A percentile compares a stretch with the other conserved stretches of the same genome.
Conservation (phyloP, 2,329 filamentous ascomycete species). For the Cordyceps pruinosa region DNA sequence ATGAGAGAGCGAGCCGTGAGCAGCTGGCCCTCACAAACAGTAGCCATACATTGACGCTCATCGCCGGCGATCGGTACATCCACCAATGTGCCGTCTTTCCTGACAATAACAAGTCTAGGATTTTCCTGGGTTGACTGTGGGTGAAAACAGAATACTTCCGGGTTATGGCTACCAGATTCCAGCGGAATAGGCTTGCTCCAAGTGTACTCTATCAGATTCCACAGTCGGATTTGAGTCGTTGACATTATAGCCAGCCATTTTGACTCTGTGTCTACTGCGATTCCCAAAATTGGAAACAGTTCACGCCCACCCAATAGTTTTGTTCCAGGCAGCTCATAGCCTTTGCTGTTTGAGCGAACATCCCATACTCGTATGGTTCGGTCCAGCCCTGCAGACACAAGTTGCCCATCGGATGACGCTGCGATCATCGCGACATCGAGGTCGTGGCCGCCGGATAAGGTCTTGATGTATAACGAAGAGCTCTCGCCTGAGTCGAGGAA, state of each 20-base stretch:
- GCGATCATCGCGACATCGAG: conserved; percentile 63
- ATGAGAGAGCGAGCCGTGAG: conserved; percentile 41
- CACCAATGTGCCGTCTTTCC: conserved; percentile 55
- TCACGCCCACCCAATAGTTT: conserved; percentile 31
- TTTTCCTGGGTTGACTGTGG: conserved; percentile 29
- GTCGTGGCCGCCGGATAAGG: conserved; percentile 55
- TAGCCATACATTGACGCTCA: conserved; percentile 39
- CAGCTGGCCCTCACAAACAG: conserved; percentile 47
- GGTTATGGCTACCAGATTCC: conserved; percentile 45
- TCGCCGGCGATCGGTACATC: conserved; percentile 30
- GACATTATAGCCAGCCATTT: conserved; percentile 62
- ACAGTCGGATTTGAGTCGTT: conserved; percentile 51
- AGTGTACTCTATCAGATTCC: conserved; percentile 50
- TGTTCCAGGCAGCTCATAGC: conserved; percentile 36
- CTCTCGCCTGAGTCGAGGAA: conserved; percentile 30
- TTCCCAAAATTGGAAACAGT: conserved; percentile 54
- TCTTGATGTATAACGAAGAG: conserved; percentile 51
- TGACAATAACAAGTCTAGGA: conserved; percentile 53
- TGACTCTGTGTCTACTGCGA: conserved; percentile 58
- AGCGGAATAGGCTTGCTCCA: conserved; percentile 51
- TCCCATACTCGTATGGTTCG: conserved; percentile 62
- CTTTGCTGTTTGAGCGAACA: conserved; percentile 37
- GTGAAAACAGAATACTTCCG: conserved; percentile 59
- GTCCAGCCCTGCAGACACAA: conserved; percentile 66
- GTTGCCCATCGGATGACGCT: conserved; percentile 54